These are phyloP conservation scores for Tremella mesenterica DNA, from an alignment of 768 basidiomycete species.

Conservation along the genomic window DNA sequence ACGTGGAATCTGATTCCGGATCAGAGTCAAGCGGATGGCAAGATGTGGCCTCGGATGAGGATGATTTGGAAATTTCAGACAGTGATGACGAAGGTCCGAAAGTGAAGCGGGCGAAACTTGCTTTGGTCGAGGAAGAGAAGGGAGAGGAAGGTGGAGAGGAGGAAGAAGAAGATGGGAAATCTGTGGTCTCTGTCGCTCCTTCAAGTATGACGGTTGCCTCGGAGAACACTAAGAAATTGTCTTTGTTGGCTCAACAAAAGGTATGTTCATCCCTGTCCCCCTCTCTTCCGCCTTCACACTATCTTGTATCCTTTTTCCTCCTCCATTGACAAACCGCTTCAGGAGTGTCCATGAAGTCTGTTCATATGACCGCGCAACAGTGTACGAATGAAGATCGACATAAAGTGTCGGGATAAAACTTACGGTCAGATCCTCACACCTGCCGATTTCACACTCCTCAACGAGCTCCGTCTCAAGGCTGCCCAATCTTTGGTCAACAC, in stretches of 20 bases:
- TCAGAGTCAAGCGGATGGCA: constrained; percentile 61
- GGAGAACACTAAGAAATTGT: constrained; percentile 36
- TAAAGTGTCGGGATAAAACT: not conserved
- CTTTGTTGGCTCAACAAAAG: constrained; percentile 43
- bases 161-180: constrained; percentile 38
- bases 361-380: not conserved
- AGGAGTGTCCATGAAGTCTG: not conserved
- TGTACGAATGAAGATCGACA: no score
- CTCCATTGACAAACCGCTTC: not conserved
- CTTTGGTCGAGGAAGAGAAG: constrained; percentile 12
- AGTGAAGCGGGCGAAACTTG: constrained; percentile 13
- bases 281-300: not conserved
- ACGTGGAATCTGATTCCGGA: constrained; percentile 52
- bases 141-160: constrained; percentile 35
- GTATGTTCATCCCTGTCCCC: constrained; percentile 13
- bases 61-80: constrained; percentile 69
- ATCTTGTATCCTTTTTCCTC: not conserved
- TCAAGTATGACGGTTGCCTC: constrained; percentile 34
- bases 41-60: constrained; percentile 62
- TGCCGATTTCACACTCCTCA: constrained; percentile 85
- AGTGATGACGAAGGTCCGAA: constrained; percentile 64
- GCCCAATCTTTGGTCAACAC: constrained; percentile 61
- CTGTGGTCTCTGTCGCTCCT: constrained; percentile 36
- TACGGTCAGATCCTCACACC: constrained; percentile 78
- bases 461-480: constrained; percentile 75